phyloP scores from a whole-genome alignment of 2,329 filamentous ascomycete genomes.

The Bipolaris victoriae region DNA sequence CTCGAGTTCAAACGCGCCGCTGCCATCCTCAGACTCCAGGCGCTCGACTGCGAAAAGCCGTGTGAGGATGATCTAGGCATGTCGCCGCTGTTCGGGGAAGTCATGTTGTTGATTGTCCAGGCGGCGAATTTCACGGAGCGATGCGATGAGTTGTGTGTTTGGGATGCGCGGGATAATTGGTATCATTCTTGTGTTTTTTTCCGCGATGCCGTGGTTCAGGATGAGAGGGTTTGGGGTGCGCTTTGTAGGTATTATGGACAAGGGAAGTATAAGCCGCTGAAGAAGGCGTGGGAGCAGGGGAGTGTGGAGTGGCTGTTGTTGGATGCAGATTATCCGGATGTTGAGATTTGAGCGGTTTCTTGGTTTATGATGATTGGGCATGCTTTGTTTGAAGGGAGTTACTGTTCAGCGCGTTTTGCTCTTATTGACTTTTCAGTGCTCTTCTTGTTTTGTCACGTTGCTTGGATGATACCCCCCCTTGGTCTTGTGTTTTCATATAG shows the following conservation, averaged over 20 bases:
- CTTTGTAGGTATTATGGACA: neutral
- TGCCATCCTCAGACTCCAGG: slow-evolving; percentile 4
- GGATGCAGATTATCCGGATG: neutral
- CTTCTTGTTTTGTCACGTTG: too few species aligned
- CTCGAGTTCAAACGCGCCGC: slow-evolving; percentile 1
- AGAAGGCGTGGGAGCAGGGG: neutral
- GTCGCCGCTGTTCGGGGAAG: slow-evolving; percentile 7
- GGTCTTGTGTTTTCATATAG: too few species aligned
- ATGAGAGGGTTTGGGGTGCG: neutral
- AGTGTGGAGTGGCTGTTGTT: neutral
- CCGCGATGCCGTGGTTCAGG: neutral
- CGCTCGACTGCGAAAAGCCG: neutral
- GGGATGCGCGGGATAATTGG: neutral
- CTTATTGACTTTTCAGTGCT: neutral
- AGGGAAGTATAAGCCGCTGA: neutral
- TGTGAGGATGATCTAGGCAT: neutral
- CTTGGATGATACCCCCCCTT: too few species aligned
- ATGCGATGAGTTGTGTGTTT: neutral
- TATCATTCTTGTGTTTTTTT: slow-evolving; percentile 5
- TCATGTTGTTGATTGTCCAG: neutral
- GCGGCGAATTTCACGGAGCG: slow-evolving; percentile 2
- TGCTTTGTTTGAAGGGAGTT: neutral
- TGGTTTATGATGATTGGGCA: neutral
- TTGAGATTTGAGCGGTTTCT: neutral
- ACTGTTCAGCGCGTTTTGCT: neutral